Percentiles rank a stretch among this genome's conserved stretches.
phyloP scores from a whole-genome alignment of 495 filamentous ascomycete species.

The Aspergillus heteromorphus region DNA sequence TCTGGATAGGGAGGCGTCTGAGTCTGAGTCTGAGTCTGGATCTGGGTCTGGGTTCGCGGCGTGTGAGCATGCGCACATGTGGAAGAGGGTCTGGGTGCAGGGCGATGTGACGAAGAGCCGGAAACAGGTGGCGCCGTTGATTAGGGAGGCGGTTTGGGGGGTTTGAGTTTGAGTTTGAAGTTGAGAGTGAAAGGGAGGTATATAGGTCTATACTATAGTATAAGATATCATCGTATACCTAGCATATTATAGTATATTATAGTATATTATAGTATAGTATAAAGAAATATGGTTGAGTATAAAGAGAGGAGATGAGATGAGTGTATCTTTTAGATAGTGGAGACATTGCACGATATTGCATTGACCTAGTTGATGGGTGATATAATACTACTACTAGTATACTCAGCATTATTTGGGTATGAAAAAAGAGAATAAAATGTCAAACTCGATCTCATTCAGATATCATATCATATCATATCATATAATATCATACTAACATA shows the following conservation, averaged over 20 bases:
- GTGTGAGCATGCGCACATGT: conserved; percentile 11
- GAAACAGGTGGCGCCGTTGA: conserved; percentile 83
- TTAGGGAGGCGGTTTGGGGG: conserved; percentile 59
- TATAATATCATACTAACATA: too few relatives aligned
- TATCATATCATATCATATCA: too few relatives aligned
- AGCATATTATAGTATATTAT: background rate
- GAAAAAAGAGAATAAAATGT: too few relatives aligned
- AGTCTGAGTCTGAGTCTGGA: conserved; percentile 23
- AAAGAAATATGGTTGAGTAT: background rate
- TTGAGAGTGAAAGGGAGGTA: background rate
- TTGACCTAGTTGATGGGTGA: too few relatives aligned
- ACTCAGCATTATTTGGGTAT: too few relatives aligned
- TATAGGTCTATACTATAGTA: background rate
- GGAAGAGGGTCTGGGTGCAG: conserved; percentile 61
- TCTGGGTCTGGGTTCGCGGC: conserved; percentile 23
- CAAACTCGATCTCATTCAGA: background rate
- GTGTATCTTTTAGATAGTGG: too few relatives aligned
- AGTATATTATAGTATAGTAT: background rate
- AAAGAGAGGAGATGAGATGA: background rate
- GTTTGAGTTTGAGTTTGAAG: conserved; percentile 10
- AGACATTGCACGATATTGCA: too few relatives aligned
- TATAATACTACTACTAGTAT: too few relatives aligned
- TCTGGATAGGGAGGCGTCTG: conserved; percentile 32
- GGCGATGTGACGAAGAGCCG: conserved; percentile 61
- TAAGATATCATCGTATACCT: background rate